Evolutionary conservation across 2,329 filamentous ascomycete species (phyloP), one percentile per base, ranked within the genome.

Genomic region (Didymella pomorum): DNA sequence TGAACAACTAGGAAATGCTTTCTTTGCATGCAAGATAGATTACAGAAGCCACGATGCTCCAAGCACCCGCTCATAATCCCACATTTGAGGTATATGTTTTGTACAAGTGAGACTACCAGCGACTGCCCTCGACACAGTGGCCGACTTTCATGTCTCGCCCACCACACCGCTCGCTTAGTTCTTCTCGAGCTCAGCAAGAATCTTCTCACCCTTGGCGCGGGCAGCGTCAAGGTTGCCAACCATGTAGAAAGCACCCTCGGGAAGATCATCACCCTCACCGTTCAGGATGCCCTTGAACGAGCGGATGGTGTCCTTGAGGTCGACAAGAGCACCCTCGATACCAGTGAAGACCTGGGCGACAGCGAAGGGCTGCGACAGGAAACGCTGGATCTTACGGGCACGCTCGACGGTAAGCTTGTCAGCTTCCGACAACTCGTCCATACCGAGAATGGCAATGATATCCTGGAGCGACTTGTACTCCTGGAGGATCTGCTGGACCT

Each of bases 381-480:
- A 99, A 90, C 93, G 91, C 88, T 99, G 95, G 80, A 99, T 90
- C 89, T 98, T 98, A 87, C 95, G 94, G 82, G 95, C 95, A 89
- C 95, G 95, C 90, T 99, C 95, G 87, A 99, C 95, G 75, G 95
- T 98, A 77, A 99, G 89, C 90, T 99, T 97, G 83, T 99, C 95
- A 76, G 91, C 91, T 87, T 98, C 95, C 68, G 95, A 98, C 84
- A 99, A 85, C 82, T 99, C 95, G 83, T 99, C 95, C 95, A 99
- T 98, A 90, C 94, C 94, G 80, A 98, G 84, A 93, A 99, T 99
- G 83, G 95, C 95, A 87, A 97, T 97, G 89, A 99, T 99, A 86
- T 99, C 95, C 86, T 99, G 95, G 72, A 99, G 92, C 68, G 94
- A 98, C 91, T 98, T 98, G 91, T 99, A 99, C 87, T 98, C 95